A percentile compares a stretch with the other conserved stretches of the same genome.
Evolutionary conservation across 352 stramenopile species (phyloP).

Genomic region (Pythium pectinolyticum): DNA sequence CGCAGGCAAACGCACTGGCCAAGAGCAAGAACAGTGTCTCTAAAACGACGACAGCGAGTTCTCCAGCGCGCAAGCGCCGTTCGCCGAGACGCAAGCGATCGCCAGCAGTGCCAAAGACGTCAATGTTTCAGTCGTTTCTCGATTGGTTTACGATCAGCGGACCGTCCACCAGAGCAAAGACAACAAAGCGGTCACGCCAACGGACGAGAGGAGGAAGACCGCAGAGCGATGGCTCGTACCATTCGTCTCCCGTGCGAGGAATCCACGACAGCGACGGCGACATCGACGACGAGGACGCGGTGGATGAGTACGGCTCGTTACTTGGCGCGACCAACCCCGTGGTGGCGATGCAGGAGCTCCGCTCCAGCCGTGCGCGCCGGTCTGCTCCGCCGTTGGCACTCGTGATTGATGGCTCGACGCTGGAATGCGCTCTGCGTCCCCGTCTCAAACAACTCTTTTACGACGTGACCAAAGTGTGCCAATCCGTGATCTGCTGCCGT

Average conservation of each 20-base stretch:
- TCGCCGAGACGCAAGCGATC: constrained; percentile 2
- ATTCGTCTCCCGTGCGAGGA: not conserved
- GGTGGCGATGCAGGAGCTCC: not conserved
- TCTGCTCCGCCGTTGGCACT: constrained; percentile 51
- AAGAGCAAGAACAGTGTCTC: constrained; percentile 1
- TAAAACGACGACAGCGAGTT: not conserved
- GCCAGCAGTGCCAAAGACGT: not conserved
- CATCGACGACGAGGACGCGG: constrained; percentile 11
- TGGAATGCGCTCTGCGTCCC: constrained; percentile 69
- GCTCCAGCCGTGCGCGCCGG: not conserved
- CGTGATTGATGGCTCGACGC: constrained; percentile 92
- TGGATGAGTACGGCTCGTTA: constrained; percentile 16
- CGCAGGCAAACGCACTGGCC: constrained; percentile 12
- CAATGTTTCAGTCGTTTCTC: constrained; percentile 6
- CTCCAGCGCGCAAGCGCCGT: constrained; percentile 4
- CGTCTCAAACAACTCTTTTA: constrained; percentile 62
- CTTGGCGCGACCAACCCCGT: not conserved
- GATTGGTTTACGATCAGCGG: constrained; percentile 7
- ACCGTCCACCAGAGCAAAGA: not conserved
- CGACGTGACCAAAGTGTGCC: constrained; percentile 63
- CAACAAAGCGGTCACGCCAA: not conserved
- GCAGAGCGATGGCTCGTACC: not conserved
- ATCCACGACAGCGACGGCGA: constrained; percentile 34
- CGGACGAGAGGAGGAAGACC: constrained; percentile 5
- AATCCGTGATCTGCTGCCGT: constrained; percentile 86